These are phyloP conservation scores for Alternaria rosae DNA, from an alignment of 2,329 filamentous ascomycete genomes.

Conservation along the genomic window DNA sequence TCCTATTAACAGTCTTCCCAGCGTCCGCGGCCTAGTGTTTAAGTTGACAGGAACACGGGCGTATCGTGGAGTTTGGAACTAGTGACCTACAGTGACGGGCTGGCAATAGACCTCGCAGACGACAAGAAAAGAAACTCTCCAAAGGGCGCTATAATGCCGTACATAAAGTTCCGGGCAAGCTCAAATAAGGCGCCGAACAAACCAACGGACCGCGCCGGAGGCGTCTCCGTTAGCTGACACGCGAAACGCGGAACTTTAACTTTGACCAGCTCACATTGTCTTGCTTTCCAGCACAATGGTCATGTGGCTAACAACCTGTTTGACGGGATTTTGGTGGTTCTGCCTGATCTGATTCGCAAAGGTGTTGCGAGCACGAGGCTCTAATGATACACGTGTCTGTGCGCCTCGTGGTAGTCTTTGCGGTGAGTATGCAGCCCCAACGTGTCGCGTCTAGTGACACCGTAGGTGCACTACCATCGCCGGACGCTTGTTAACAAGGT, in stretches of 20 bases:
- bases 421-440: background rate
- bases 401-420: background rate
- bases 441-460: background rate
- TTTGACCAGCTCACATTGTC: constrained; percentile 4
- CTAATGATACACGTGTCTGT: background rate
- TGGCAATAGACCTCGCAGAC: background rate
- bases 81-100: constrained; percentile 2
- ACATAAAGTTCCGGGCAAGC: constrained; percentile 14
- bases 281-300: constrained; percentile 20
- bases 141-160: constrained; percentile 4
- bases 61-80: constrained; percentile 1
- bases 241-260: constrained; percentile 14
- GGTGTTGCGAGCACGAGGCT: background rate
- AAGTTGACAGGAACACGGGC: background rate
- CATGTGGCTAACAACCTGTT: constrained; percentile 14
- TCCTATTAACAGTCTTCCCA: background rate
- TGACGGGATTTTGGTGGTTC: constrained; percentile 6
- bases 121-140: background rate
- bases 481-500: background rate
- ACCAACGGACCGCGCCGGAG: constrained; percentile 29
- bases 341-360: background rate
- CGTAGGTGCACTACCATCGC: background rate
- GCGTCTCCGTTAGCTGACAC: constrained; percentile 19
- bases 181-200: constrained; percentile 2
- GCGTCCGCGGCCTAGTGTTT: background rate